Base-by-base conservation (phyloP, 176 grass and related monocot genomes). In the Carex myosuroides region DNA sequence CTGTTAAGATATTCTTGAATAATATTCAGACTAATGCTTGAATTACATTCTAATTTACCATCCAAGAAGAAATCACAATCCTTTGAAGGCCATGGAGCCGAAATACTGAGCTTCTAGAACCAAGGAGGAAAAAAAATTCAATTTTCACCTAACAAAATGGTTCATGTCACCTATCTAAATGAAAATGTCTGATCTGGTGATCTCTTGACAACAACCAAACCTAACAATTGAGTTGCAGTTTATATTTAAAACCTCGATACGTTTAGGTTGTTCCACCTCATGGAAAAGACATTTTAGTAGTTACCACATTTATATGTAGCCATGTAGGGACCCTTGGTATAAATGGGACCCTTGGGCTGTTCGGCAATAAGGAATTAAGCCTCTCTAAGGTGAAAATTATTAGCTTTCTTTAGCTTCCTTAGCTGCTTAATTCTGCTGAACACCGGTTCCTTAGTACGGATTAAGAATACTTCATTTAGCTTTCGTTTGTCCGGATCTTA, bases 201-300 rank as follows among this genome's bases (percentile, higher is more conserved):
- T 54, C 12, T 77, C 73, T 33, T 77, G 73, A 56, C 73, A 77
- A 26, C 73, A 77, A 54, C 12, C 46, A 32, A 78, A 78, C 73
- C 52, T 57, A 78, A 57, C 32, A 56, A 57, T 57, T 78, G 22
- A 78, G 22, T 57, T 32, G 73, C 73, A 29, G 21, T 33, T 57
- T 78, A 57, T 78, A 33, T 57, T 14, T 78, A 44, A 76, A 76
- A 56, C 37, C 70, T 52, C 32, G 0, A 50, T 78, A 29, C 56
- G 13, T 77, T 77, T 76, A 54, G 21, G 13, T 29, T 52, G 11
- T 71, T 68, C 68, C 68, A 21, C 69, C 16, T 72, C 69, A 24
- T 22, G 9, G 13, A 72, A 46, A 26, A 29, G 42, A 17, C 21
- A 14, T 8, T 17, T 76, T 17, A 48, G 44, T 55, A 29, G 71